A percentile compares a stretch with the other conserved stretches of the same genome.
Evolutionary conservation across 257 asterid genomes (phyloP).

Genomic region (Salvia splendens): DNA sequence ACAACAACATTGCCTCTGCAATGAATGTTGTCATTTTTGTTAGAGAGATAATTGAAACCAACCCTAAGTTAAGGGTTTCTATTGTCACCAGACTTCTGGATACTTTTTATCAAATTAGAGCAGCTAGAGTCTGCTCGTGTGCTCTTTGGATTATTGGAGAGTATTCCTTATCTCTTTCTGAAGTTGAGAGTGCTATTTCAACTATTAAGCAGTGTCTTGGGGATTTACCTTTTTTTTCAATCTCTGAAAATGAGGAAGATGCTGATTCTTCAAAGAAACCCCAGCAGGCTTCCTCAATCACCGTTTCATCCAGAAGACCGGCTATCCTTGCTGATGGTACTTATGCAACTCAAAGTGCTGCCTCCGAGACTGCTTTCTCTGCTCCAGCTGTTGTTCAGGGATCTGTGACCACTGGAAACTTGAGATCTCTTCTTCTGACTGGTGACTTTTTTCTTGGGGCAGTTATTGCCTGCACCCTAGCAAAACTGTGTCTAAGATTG

Average conservation of each 20-base stretch:
- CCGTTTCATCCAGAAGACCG: conserved; percentile 91
- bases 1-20: conserved; percentile 87
- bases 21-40: conserved; percentile 86
- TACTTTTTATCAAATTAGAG: conserved; percentile 89
- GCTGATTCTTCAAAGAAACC: conserved; percentile 74
- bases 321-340: conserved; percentile 97
- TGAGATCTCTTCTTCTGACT: conserved; percentile 88
- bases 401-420: conserved; percentile 61
- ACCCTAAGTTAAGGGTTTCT: conserved; percentile 85
- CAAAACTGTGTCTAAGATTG: conserved; percentile 77
- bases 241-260: conserved; percentile 76
- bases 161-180: conserved; percentile 82
- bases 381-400: conserved; percentile 80
- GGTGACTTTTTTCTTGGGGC: conserved; percentile 97
- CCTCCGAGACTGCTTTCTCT: conserved; percentile 88
- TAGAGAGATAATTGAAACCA: conserved; percentile 90
- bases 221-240: conserved; percentile 78
- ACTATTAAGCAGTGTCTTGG: conserved; percentile 96
- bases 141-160: conserved; percentile 98
- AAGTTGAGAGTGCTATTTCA: conserved; percentile 82
- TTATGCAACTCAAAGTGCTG: conserved; percentile 97
- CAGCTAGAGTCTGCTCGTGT: conserved; percentile 89
- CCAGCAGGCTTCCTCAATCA: conserved; percentile 69
- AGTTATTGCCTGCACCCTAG: conserved; percentile 81
- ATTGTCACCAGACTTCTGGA: conserved; percentile 82